These are phyloP conservation scores for Selaginella moellendorffii DNA, from an alignment of 75 land plant genomes.

Conservation along the genomic window DNA sequence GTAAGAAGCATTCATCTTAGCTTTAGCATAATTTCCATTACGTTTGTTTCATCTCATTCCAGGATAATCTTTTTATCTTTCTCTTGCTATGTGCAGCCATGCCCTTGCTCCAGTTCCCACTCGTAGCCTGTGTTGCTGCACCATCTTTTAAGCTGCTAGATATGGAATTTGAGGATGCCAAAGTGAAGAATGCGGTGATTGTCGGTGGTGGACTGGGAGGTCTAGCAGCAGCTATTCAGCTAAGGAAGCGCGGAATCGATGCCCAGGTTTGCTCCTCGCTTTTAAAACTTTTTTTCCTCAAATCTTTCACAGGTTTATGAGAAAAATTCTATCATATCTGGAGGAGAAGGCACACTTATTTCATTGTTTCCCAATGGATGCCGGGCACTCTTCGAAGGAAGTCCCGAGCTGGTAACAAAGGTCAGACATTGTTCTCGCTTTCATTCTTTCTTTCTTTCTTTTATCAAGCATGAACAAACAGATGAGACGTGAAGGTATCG, in stretches of 20 bases:
- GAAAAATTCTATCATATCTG: slow-evolving; percentile 18
- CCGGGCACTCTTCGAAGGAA: slow-evolving; percentile 19
- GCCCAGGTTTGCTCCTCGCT: slow-evolving; percentile 19
- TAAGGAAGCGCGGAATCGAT: slow-evolving; percentile 30
- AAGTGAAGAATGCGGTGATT: slow-evolving; percentile 14
- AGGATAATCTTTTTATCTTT: too few relatives aligned
- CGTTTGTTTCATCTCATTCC: too few relatives aligned
- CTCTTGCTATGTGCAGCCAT: too few relatives aligned
- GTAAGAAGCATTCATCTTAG: too few relatives aligned
- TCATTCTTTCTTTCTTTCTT: too few relatives aligned
- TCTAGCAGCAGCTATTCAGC: slow-evolving; percentile 34
- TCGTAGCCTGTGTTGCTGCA: too few relatives aligned
- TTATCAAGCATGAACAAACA: too few relatives aligned
- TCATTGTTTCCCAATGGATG: slow-evolving; percentile 39
- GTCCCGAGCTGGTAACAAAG: slow-evolving; percentile 20
- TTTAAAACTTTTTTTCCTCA: not conserved
- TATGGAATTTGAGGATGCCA: too few relatives aligned
- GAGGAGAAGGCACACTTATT: slow-evolving; percentile 38
- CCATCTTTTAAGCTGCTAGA: too few relatives aligned
- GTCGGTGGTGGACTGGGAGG: slow-evolving; percentile 40
- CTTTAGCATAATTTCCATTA: too few relatives aligned
- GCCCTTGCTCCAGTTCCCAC: too few relatives aligned
- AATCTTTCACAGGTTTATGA: slow-evolving; percentile 30
- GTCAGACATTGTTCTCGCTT: too few relatives aligned
- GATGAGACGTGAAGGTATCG: slow-evolving; percentile 25